A percentile compares a stretch with the other conserved stretches of the same genome.
Evolutionary conservation across 208 protist species (phyloP).

Genomic region (Leishmania major): DNA sequence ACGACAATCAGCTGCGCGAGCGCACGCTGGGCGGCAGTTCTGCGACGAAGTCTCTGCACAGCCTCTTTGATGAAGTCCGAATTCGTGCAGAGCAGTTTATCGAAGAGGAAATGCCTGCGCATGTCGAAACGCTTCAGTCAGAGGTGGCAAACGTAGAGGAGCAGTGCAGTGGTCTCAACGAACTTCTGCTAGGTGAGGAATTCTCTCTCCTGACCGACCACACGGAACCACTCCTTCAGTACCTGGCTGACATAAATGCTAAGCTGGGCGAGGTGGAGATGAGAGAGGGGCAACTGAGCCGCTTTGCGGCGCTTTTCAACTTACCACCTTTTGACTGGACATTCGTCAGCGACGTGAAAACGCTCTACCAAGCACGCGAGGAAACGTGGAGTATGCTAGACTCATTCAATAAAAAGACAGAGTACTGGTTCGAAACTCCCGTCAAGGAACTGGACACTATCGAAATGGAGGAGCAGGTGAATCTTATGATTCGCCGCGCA

Average conservation of each 20-base stretch:
- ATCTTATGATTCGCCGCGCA: conserved; percentile 70
- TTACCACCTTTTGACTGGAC: conserved; percentile 79
- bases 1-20: conserved; percentile 90
- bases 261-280: conserved; percentile 79
- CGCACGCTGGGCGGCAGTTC: conserved; percentile 80
- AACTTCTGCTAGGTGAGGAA: conserved; percentile 87
- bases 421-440: conserved; percentile 84
- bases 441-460: conserved; percentile 83
- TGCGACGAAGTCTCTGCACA: conserved; percentile 66
- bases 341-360: conserved; percentile 60
- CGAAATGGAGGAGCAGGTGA: conserved; percentile 89
- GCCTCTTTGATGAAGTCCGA: conserved; percentile 83
- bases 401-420: conserved; percentile 78
- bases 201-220: conserved; percentile 83
- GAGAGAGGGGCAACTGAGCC: conserved; percentile 71
- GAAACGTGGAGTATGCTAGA: conserved; percentile 88
- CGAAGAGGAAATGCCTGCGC: conserved; percentile 78
- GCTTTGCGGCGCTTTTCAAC: conserved; percentile 89
- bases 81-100: conserved; percentile 89
- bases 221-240: conserved; percentile 85
- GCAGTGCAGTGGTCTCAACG: conserved; percentile 81
- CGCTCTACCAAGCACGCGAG: conserved; percentile 68
- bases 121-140: conserved; percentile 70
- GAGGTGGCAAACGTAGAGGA: conserved; percentile 86
- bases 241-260: conserved; percentile 76